Evolutionary conservation across 163 green algal species (phyloP), one percentile per base, ranked within the genome.

Genomic region (Trebouxia gelatinosa): DNA sequence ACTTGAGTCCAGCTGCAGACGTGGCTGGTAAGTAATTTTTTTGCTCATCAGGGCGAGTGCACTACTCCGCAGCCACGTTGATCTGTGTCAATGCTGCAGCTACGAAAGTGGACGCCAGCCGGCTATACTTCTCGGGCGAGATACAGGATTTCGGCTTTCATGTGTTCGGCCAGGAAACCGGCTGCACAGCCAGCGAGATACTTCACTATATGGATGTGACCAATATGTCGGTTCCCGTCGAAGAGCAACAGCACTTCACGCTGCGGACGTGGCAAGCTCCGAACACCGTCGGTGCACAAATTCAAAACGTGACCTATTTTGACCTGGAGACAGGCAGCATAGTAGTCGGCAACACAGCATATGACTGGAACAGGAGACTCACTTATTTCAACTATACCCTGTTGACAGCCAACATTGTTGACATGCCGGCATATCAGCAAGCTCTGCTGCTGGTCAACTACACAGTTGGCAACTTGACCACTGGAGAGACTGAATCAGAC

Each of bases 381-480:
- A 76, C 43, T 5, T 76, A 76, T 28, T 76, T 62, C 68, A 64
- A 76, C 40, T 76, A 76, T 29, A 62, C 68, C n/a, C 17, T 76
- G 4, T 16, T 76, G 28, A n/a, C 43, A 21, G 40, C 68, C 13
- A 76, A 76, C 28, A 31, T 76, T 3, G 68, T 62, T 38, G 68
- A 76, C 7, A 59, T 76, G 68, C 68, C 68, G 62, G 40, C 43
- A 9, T 76, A 76, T 28, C 29, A 39, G 31, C 21, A 72, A 31
- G 37, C 23, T 13, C 21, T 72, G 19, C 19, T 72, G 35, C 64
- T 54, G 21, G 35, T 72, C 21, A 72, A 72, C 64, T 72, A 72
- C n/a, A 72, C 64, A 54, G 64, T 72, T 37, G 50, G 64, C 64
- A 72, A 72, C 35, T 23, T 72, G 23, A 72, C 64, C 34, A 72